Conservation (phyloP, 306 rosid genomes). For the Acacia melanoxylon region DNA sequence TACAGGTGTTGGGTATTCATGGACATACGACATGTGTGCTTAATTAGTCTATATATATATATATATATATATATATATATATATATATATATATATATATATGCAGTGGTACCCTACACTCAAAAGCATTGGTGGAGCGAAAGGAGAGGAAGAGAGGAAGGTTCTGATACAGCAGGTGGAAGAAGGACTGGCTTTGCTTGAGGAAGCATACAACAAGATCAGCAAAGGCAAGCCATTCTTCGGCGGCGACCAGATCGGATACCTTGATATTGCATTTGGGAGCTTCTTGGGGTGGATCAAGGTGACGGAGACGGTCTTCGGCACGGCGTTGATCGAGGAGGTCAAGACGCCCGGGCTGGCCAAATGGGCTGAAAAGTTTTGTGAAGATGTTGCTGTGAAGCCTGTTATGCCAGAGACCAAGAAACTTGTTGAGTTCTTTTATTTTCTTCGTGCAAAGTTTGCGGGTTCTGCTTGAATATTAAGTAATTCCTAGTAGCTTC, state of each 20-base stretch:
- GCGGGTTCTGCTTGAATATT: neutral
- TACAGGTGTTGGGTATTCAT: too few species aligned
- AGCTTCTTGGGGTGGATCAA: slow-evolving; percentile 51
- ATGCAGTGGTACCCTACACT: slow-evolving; percentile 50
- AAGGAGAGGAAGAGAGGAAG: slow-evolving; percentile 45
- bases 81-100: neutral
- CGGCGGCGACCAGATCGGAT: slow-evolving; percentile 53
- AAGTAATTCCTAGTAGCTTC: neutral
- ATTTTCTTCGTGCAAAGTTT: neutral
- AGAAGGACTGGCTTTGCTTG: slow-evolving; percentile 39
- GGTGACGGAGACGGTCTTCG: slow-evolving; percentile 35
- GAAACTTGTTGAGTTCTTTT: slow-evolving; percentile 48
- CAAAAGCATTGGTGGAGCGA: slow-evolving; percentile 29
- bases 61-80: too few species aligned
- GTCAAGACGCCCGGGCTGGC: neutral
- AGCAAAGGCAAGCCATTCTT: slow-evolving; percentile 67
- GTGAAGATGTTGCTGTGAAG: slow-evolving; percentile 46
- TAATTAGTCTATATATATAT: neutral
- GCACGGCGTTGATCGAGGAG: slow-evolving; percentile 42
- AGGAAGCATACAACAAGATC: slow-evolving; percentile 42
- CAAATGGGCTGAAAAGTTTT: slow-evolving; percentile 21
- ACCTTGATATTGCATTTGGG: slow-evolving; percentile 65
- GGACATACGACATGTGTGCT: too few species aligned
- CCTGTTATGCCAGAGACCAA: slow-evolving; percentile 45
- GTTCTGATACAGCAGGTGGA: slow-evolving; percentile 27